Percentiles rank a stretch among this genome's conserved stretches.
phyloP scores from a whole-genome alignment of 768 basidiomycete genomes.

The Rhizopogon rudus region DNA sequence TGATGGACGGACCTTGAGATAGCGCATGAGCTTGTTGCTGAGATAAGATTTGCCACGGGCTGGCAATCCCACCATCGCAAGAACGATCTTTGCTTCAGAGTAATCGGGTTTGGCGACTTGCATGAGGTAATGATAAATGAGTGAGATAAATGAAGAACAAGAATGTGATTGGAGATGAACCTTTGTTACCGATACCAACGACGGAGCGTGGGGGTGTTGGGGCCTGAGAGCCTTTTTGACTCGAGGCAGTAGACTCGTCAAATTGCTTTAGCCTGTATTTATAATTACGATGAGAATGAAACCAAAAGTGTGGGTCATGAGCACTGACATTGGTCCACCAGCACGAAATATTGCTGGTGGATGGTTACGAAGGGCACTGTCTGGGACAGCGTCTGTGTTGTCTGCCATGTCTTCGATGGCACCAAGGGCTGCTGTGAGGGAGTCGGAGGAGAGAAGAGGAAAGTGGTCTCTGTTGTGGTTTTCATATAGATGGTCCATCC shows the following conservation, averaged over 20 bases:
- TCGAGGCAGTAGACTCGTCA: constrained; percentile 68
- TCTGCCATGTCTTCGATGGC: constrained; percentile 23
- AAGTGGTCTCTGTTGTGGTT: constrained; percentile 11
- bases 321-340: constrained; percentile 65
- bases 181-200: constrained; percentile 87
- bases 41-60: constrained; percentile 98
- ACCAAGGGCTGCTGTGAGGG: constrained; percentile 7
- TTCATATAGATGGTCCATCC: constrained; percentile 7
- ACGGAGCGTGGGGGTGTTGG: constrained; percentile 80
- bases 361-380: constrained; percentile 9
- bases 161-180: constrained; percentile 31
- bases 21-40: constrained; percentile 96
- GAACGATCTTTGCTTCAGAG: constrained; percentile 96
- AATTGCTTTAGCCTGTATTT: constrained; percentile 67
- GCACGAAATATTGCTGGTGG: constrained; percentile 67
- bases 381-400: constrained; percentile 6
- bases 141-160: constrained; percentile 3
- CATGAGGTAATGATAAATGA: neutral
- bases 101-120: constrained; percentile 95
- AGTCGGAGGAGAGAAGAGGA: constrained; percentile 8
- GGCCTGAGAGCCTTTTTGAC: constrained; percentile 65
- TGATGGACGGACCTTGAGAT: constrained; percentile 66
- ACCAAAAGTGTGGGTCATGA: neutral
- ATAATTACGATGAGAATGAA: constrained; percentile 1
- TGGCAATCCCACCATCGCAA: constrained; percentile 98